Percentiles rank a stretch among this genome's conserved stretches.
phyloP scores from a whole-genome alignment of 2,329 filamentous ascomycete genomes.

The Monosporascus sp. region DNA sequence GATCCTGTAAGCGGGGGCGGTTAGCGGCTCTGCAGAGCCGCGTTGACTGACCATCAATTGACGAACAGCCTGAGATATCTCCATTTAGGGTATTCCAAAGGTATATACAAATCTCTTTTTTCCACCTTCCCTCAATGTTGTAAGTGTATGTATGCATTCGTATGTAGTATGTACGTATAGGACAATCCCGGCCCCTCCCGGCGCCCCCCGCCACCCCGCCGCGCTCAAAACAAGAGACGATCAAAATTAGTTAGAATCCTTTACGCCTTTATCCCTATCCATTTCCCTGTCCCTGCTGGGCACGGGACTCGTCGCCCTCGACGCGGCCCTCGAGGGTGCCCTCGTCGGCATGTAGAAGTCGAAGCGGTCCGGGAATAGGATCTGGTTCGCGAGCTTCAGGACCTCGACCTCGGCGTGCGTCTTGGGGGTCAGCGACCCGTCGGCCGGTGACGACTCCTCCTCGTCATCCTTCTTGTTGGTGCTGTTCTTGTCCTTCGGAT shows the following conservation, averaged over 20 bases:
- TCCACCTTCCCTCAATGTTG: neutral
- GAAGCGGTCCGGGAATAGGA: conserved; percentile 49
- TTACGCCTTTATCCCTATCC: conserved; percentile 1
- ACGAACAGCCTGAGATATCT: neutral
- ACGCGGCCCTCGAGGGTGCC: conserved; percentile 3
- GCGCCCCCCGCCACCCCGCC: no score
- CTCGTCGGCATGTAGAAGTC: conserved; percentile 42
- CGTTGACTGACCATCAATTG: neutral
- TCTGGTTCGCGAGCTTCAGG: conserved; percentile 49
- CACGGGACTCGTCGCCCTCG: neutral
- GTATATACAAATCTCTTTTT: neutral
- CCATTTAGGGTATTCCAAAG: neutral
- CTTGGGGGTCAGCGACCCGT: neutral
- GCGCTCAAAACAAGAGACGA: no score
- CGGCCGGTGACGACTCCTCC: conserved; percentile 16
- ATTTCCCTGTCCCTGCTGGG: conserved; percentile 1
- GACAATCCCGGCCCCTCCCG: no score
- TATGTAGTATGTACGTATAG: no score
- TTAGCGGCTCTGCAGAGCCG: no score
- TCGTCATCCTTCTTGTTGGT: conserved; percentile 17
- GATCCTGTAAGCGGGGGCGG: no score
- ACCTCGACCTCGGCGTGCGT: conserved; percentile 46
- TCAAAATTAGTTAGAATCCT: neutral
- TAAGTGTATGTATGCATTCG: neutral
- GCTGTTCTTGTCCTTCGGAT: conserved; percentile 11